Base-by-base conservation (phyloP, 2,329 filamentous ascomycete species). In the Microcyclospora pomicola region DNA sequence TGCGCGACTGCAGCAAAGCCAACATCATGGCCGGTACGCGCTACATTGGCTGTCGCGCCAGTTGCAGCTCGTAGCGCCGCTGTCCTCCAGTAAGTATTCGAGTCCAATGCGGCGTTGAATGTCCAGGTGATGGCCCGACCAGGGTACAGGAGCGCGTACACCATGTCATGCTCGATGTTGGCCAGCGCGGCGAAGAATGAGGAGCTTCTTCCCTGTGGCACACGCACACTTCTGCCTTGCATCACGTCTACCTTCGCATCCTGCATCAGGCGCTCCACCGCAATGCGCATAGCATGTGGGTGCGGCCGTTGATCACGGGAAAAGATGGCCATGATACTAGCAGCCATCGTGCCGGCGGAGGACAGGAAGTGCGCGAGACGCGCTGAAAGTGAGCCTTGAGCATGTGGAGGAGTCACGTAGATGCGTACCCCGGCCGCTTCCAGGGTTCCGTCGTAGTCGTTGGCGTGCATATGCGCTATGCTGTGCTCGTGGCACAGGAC, bases 191-290 rank as follows among this genome's bases (percentile, higher is more conserved):
- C 31, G 29, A 42, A n/a, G 9, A 41, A 16, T n/a, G 30, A 31
- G 9, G 30, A 15, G 12, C 12, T n/a, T 15, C 30, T 15, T 6
- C n/a, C 15, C 27, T 14, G 9, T 13, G 41, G 41, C 6, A 41
- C 35, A 13, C 42, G 37, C n/a, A 49, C 38, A 7, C 31, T 44
- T 6, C 47, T 31, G 29, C 47, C 45, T 28, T 48, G 45, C 5
- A 49, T 27, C 6, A 49, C 16, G 30, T 48, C 41, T 11, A 46
- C 37, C 31, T 48, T 48, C 13, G 24, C 15, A 35, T 49, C 38
- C 15, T 41, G 40, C 29, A 40, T 9, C 5, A 49, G 37, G 15
- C 43, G 41, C 9, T 41, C 39, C 11, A 41, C 40, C n/a, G 47
- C 47, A 15, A 34, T 36, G n/a, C 43, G 39, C 6, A 43, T 15